Conservation (phyloP, 2,329 filamentous ascomycete genomes). For the Penicillium decumbens region DNA sequence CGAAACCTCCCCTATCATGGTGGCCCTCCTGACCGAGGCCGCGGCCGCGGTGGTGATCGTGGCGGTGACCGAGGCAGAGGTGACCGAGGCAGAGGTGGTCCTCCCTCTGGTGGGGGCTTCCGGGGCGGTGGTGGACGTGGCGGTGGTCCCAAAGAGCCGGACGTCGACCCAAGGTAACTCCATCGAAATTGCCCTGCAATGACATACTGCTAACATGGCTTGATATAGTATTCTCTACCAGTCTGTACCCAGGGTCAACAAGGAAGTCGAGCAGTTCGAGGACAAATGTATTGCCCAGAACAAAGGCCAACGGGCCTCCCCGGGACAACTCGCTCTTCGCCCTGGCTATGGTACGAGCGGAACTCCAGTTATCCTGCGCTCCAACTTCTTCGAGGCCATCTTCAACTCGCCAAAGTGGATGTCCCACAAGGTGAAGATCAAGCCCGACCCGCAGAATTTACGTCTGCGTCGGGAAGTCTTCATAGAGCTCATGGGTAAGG, state of each 20-base stretch:
- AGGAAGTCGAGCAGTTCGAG: background rate
- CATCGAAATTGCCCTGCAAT: background rate
- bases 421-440: conserved; percentile 9
- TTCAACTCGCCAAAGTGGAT: conserved; percentile 3
- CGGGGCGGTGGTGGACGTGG: background rate
- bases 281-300: conserved; percentile 1
- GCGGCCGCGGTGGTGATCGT: conserved; percentile 4
- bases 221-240: conserved; percentile 6
- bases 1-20: background rate
- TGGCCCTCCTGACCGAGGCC: conserved; percentile 4
- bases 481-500: conserved; percentile 1
- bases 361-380: conserved; percentile 4
- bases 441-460: conserved; percentile 1
- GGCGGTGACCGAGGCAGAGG: conserved; percentile 3
- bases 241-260: background rate
- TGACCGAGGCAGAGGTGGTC: background rate
- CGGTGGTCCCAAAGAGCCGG: background rate
- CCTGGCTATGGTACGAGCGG: conserved; percentile 17
- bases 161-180: conserved; percentile 1
- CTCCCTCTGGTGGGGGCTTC: background rate
- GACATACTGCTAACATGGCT: conserved; percentile 1
- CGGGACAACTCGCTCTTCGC: conserved; percentile 2
- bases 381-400: conserved; percentile 15
- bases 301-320: background rate
- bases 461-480: conserved; percentile 6